Conservation (phyloP, 2,329 filamentous ascomycete species). For the Fusarium sambucinum region DNA sequence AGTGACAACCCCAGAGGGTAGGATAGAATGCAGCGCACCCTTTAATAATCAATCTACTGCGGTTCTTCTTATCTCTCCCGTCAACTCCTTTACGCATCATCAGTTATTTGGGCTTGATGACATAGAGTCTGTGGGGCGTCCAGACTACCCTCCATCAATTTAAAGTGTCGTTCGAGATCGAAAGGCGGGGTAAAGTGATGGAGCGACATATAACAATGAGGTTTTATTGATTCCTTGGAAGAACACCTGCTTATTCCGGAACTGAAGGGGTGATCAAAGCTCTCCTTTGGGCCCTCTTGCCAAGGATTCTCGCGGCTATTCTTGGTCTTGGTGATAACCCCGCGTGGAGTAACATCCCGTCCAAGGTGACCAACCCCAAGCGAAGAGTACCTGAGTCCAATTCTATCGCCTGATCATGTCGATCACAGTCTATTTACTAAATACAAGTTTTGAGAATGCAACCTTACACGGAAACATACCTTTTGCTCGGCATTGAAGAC, state of each 20-base stretch:
- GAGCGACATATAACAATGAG: background rate
- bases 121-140: no score
- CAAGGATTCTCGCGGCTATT: background rate
- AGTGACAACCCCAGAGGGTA: no score
- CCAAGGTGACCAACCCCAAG: background rate
- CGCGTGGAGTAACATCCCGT: background rate
- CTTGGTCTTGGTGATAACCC: background rate
- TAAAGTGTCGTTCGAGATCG: background rate
- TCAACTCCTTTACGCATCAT: no score
- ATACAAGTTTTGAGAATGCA: rapidly evolving
- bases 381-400: background rate
- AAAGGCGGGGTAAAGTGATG: background rate
- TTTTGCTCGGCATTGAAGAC: background rate
- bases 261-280: background rate
- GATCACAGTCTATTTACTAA: background rate
- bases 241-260: background rate
- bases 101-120: no score
- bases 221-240: background rate
- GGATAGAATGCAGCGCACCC: no score
- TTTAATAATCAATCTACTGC: no score
- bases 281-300: background rate
- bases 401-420: background rate
- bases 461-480: background rate
- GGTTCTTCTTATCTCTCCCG: no score
- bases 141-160: background rate